Evolutionary conservation across 768 basidiomycete genomes (phyloP).

Genomic region (Suillus weaverae): DNA sequence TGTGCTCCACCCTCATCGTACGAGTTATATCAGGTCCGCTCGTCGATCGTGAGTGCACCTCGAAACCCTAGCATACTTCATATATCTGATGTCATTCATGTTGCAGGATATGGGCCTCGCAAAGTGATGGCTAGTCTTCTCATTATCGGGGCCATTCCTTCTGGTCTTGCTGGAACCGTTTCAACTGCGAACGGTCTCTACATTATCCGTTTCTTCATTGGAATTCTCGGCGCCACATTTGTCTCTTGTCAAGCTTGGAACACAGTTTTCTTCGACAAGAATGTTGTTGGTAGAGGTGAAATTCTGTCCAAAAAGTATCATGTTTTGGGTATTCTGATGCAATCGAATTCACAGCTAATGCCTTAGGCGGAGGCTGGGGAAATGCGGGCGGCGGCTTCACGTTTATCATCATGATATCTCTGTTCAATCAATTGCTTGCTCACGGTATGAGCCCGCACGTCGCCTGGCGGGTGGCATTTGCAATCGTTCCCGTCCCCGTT

Average conservation of each 20-base stretch:
- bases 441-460: conserved; percentile 39
- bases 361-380: conserved; percentile 58
- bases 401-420: conserved; percentile 55
- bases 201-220: conserved; percentile 55
- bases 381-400: conserved; percentile 48
- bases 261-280: conserved; percentile 58
- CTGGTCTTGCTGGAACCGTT: conserved; percentile 56
- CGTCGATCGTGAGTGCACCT: conserved; percentile 37
- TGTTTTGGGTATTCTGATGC: not conserved
- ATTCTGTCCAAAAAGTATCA: not conserved
- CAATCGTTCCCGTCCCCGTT: conserved; percentile 54
- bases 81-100: not conserved
- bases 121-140: conserved; percentile 56
- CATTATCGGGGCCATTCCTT: conserved; percentile 56
- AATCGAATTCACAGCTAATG: conserved; percentile 41
- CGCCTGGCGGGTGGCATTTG: conserved; percentile 59
- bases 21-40: conserved; percentile 51
- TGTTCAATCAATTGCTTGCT: conserved; percentile 42
- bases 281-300: conserved; percentile 39
- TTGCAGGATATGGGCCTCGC: conserved; percentile 46
- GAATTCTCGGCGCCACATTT: conserved; percentile 60
- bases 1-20: conserved; percentile 49
- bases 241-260: conserved; percentile 65
- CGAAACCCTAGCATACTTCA: not conserved
- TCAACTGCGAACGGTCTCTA: conserved; percentile 41